Conservation (phyloP, 164 flowering plant species). For the Taxillus chinensis region DNA sequence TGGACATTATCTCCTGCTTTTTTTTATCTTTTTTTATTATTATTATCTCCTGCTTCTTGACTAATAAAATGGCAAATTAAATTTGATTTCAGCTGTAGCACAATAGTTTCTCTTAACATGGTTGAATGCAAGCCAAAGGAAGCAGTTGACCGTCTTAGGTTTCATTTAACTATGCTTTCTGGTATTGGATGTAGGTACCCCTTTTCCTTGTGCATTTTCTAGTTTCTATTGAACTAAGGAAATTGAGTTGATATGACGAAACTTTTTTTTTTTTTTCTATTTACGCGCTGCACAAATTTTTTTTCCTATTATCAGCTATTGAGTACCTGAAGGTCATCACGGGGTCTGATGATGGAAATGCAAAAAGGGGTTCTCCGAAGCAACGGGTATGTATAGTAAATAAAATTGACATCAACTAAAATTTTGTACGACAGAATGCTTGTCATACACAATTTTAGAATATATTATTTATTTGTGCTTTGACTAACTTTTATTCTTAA, state of each 20-base stretch:
- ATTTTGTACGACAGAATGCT: not conserved
- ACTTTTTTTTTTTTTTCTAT: not conserved
- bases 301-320: not conserved
- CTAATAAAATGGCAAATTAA: not conserved
- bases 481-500: not conserved
- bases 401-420: not conserved
- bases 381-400: not conserved
- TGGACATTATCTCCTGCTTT: not conserved
- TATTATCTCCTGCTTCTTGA: not conserved
- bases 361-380: not conserved
- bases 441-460: not conserved
- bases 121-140: not conserved
- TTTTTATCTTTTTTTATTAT: no score
- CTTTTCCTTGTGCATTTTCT: not conserved
- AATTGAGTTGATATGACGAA: not conserved
- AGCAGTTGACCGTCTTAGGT: not conserved
- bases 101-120: not conserved
- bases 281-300: no score
- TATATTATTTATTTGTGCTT: not conserved
- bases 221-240: not conserved
- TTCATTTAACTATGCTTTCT: slow-evolving; percentile 1
- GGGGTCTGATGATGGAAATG: slow-evolving; percentile 2
- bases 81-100: not conserved
- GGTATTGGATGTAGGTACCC: not conserved
- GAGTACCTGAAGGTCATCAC: slow-evolving; percentile 2